Base-by-base conservation (phyloP, 2,329 filamentous ascomycete species). In the Xylariaceae sp. region DNA sequence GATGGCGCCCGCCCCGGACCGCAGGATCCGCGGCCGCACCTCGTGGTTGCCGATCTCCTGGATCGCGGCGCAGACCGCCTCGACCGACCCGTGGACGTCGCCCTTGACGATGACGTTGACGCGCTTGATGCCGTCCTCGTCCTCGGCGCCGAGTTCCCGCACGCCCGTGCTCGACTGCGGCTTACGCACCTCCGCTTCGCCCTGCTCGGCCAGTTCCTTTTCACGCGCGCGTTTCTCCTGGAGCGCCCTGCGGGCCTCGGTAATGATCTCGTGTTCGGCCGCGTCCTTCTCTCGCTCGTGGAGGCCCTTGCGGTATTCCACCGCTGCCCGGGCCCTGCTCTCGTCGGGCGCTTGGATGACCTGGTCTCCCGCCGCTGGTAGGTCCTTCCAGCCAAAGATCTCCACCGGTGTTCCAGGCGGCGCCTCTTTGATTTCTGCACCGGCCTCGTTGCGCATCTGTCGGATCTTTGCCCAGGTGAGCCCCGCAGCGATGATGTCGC, bases 21-120 rank as follows among this genome's bases (percentile, higher is more conserved):
- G 80, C 24, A 98, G 75, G 42, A 98, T 72, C 40, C 80, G 78
- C 11, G 89, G 76, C 21, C 71, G 76, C 27, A 96, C 82, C 59
- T 97, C 88, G 52, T 88, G 81, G 65, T 84, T 95, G 47, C 89
- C 88, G 47, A 96, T 71, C 43, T 83, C 78, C 44, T 80, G 69
- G 42, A 98, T 73, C 7, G 83, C 82, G 34, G 86, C 83, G 44
- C 81, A 72, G 3, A 97, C 84, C 2, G 92, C 92, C 67, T 98
- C 92, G 0, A 89, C 88, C 0, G 90, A 97, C 26, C 92, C 92
- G 45, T 84, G 85, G 13, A 97, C 92, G 54, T 98, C 92, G 38
- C 83, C 89, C 63, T 94, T 95, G 66, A 98, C 72, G 42, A 92
- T 78, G 62, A 97, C 92, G 53, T 84, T 84, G 33, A 95, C 73